Evolutionary conservation across 176 grass and related monocot species (phyloP), one percentile per base, ranked within the genome.

Genomic region (Bothriochloa decipiens): DNA sequence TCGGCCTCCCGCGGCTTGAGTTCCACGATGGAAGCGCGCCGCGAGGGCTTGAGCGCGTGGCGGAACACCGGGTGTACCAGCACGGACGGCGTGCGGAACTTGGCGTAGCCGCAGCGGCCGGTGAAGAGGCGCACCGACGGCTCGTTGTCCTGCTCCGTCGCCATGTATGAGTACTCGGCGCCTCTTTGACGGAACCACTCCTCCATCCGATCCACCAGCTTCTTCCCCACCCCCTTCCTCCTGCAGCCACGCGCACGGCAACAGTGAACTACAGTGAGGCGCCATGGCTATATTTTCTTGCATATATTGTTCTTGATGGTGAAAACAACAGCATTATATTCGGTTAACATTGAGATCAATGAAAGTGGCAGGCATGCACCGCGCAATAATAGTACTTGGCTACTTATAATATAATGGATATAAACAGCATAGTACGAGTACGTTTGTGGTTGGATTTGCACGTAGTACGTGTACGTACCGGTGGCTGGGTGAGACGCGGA

Each of bases 121-220:
- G 93, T 98, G 86, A 98, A 98, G 12, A 98, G 85, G 1, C 88
- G 87, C 67, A 95, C 87, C 9, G 96, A 98, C 13, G 91, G 85
- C 52, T 83, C 74, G 73, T 98, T 98, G 71, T 89, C 91, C 60
- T 92, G 58, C 33, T 95, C 91, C 8, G 96, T 95, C 3, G 96
- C 91, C 93, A 95, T 93, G 87, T 98, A 98, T 12, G 89, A 85
- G 86, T 98, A 98, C 77, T 93, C 96, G 3, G 93, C 93, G 0
- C 87, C 91, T 47, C 33, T 85, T 37, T 74, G 80, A 49, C 85
- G 82, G 85, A 95, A 95, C 93, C 93, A 98, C 64, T 82, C 75
- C 87, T 98, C 93, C 83, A 98, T 87, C 18, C 80, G 40, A 9
- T 83, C 74, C 77, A 98, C 91, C 50, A 95, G 90, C 68, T 81